Evolutionary conservation across 345 rosid species (phyloP).

Genomic region (Sisymbrium altissimum): DNA sequence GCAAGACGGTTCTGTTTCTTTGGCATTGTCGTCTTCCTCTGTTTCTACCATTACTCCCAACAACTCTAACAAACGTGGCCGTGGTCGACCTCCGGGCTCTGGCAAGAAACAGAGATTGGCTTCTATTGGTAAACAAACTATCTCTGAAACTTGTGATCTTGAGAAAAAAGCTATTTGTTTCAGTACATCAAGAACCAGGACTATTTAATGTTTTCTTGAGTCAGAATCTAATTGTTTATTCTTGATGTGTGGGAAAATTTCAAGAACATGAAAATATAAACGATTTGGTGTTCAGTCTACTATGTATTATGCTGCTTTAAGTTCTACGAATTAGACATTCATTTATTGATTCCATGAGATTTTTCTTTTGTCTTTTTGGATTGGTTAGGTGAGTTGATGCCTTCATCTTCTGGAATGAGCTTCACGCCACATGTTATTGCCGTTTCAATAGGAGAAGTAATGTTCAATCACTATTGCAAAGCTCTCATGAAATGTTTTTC

Average conservation of each 20-base stretch:
- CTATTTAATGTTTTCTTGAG: neutral
- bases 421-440: conserved; percentile 75
- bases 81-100: conserved; percentile 89
- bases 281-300: no score
- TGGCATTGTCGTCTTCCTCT: conserved; percentile 75
- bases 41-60: conserved; percentile 43
- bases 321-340: neutral
- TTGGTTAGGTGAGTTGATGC: conserved; percentile 58
- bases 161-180: neutral
- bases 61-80: conserved; percentile 65
- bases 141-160: conserved; percentile 8
- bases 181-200: neutral
- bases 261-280: no score
- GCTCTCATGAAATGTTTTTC: neutral
- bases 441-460: conserved; percentile 74
- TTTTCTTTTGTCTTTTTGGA: neutral
- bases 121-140: conserved; percentile 53
- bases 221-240: conserved; percentile 4
- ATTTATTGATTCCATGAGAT: neutral
- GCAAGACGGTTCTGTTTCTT: conserved; percentile 65
- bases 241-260: neutral
- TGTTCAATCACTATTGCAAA: neutral
- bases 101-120: conserved; percentile 74
- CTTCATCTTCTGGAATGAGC: conserved; percentile 79
- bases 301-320: neutral